These are phyloP conservation scores for Xerocomellus amylosporus DNA, from an alignment of 768 basidiomycete species.

Conservation along the genomic window DNA sequence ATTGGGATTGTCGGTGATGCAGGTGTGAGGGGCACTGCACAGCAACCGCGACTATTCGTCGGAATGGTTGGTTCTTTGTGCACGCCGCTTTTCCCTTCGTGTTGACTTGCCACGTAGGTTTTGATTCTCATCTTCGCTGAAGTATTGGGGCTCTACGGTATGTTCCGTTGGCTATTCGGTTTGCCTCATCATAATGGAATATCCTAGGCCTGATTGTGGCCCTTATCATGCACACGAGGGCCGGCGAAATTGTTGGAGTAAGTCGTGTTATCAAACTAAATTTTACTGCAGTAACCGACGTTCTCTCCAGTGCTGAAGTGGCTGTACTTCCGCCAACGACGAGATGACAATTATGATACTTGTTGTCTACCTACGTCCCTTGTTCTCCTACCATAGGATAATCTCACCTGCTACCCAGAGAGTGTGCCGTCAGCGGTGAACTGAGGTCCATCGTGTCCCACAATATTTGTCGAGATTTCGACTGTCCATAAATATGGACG, in stretches of 20 bases:
- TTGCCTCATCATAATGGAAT: background rate
- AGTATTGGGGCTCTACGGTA: constrained; percentile 89
- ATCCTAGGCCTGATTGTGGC: constrained; percentile 79
- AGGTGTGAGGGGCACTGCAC: constrained; percentile 95
- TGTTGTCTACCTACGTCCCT: no score
- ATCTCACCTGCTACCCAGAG: no score
- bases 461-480: no score
- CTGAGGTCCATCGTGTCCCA: no score
- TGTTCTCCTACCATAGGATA: no score
- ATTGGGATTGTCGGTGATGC: constrained; percentile 99
- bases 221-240: constrained; percentile 89
- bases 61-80: constrained; percentile 66
- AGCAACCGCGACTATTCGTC: constrained; percentile 91
- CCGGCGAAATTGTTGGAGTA: constrained; percentile 31
- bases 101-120: constrained; percentile 49
- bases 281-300: background rate
- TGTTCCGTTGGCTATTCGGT: constrained; percentile 1
- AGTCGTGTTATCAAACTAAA: background rate
- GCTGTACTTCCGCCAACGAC: background rate
- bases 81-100: background rate
- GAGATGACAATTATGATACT: no score
- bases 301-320: constrained; percentile 25
- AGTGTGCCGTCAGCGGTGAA: no score
- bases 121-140: constrained; percentile 98
- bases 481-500: no score